A percentile compares a stretch with the other conserved stretches of the same genome.
These are phyloP conservation scores for Chaetomium fimeti DNA, from an alignment of 495 filamentous ascomycete species.

Conservation along the genomic window DNA sequence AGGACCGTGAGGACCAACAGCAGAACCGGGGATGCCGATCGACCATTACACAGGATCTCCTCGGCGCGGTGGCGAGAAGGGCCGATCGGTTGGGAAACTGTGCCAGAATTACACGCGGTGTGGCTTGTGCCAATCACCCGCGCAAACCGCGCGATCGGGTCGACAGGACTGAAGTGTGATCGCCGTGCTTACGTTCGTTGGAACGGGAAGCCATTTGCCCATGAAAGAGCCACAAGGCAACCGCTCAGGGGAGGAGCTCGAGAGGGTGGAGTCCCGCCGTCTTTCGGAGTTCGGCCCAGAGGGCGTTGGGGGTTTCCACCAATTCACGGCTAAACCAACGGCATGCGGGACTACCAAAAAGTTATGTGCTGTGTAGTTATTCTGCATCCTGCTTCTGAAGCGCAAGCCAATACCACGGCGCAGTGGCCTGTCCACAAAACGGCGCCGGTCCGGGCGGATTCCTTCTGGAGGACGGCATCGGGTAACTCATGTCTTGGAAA, in stretches of 20 bases:
- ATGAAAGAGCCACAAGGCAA: neutral
- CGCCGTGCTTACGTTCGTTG: neutral
- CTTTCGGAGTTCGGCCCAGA: neutral
- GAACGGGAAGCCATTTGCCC: neutral
- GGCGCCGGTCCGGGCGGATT: too few species aligned
- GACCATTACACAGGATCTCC: slow-evolving; percentile 2
- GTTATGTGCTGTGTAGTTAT: too few species aligned
- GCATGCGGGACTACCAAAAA: too few species aligned
- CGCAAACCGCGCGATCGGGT: neutral
- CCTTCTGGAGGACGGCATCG: too few species aligned
- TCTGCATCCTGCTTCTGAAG: too few species aligned
- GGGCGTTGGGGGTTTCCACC: neutral
- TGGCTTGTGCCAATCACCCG: slow-evolving; percentile 5
- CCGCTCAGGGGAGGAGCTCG: neutral
- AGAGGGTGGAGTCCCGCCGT: neutral
- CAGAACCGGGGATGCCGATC: slow-evolving; percentile 1
- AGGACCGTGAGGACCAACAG: too few species aligned
- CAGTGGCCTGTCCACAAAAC: too few species aligned
- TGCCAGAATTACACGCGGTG: neutral
- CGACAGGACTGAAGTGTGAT: neutral
- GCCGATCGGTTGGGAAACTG: neutral
- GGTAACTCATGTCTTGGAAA: too few species aligned
- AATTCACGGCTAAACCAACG: neutral
- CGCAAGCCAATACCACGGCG: too few species aligned
- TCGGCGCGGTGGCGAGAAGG: slow-evolving; percentile 7